These are phyloP conservation scores for Amoeboaphelidium protococcarum DNA, from an alignment of 371 early-diverging fungal species.

Conservation along the genomic window DNA sequence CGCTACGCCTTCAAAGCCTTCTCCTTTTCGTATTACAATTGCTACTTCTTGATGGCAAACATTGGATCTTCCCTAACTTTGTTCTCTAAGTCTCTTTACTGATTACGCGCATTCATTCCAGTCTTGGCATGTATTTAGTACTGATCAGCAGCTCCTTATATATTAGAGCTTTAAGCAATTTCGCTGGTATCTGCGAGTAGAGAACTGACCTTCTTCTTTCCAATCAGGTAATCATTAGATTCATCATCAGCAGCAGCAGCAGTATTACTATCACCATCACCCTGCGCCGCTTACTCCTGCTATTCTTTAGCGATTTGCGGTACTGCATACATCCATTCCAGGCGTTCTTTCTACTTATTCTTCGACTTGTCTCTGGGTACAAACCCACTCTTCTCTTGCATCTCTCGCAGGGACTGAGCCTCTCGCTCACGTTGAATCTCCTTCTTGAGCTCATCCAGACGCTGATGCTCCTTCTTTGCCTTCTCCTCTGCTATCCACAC, in stretches of 20 bases:
- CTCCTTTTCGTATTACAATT: no score
- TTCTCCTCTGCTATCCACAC: not conserved
- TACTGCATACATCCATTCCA: not conserved
- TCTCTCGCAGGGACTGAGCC: not conserved
- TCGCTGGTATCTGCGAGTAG: not conserved
- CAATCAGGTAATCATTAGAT: not conserved
- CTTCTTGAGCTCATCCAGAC: not conserved
- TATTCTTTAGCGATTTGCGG: not conserved
- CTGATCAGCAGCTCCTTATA: not conserved
- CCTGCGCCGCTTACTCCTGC: not conserved
- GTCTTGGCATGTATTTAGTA: not conserved
- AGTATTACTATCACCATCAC: no score
- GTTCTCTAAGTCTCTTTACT: not conserved
- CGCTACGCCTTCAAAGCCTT: no score
- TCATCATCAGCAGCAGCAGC: no score
- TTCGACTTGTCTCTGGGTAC: no score
- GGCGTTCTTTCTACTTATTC: not conserved
- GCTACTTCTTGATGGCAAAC: not conserved
- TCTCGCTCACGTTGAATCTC: not conserved
- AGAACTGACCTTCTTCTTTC: not conserved
- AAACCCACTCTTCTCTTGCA: not conserved
- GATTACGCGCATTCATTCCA: not conserved
- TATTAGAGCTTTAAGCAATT: not conserved
- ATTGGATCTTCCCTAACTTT: not conserved
- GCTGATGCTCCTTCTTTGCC: not conserved